A percentile compares a stretch with the other conserved stretches of the same genome.
phyloP scores from a whole-genome alignment of 345 rosid species.

The Cardamine occulta region DNA sequence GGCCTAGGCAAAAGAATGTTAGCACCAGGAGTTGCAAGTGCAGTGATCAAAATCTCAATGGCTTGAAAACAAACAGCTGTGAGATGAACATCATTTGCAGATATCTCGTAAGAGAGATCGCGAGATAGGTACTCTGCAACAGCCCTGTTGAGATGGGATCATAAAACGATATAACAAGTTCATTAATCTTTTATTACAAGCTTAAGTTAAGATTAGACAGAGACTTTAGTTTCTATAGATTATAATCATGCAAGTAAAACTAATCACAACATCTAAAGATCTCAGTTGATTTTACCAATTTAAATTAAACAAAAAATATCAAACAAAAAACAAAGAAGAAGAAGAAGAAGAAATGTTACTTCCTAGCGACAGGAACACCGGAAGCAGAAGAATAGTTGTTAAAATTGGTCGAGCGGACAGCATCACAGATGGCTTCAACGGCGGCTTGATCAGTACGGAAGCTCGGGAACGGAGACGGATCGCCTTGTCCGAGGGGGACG shows the following conservation, averaged over 20 bases:
- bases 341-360: slow-evolving; percentile 16
- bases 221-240: too few relatives aligned
- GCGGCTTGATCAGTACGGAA: slow-evolving; percentile 38
- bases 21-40: slow-evolving; percentile 62
- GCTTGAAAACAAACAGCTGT: slow-evolving; percentile 67
- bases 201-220: neutral
- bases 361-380: slow-evolving; percentile 36
- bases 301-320: neutral
- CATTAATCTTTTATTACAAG: neutral
- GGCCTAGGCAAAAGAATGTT: slow-evolving; percentile 70
- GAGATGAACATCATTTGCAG: slow-evolving; percentile 55
- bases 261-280: neutral
- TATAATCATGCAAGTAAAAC: neutral
- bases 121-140: slow-evolving; percentile 60
- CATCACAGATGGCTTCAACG: slow-evolving; percentile 34
- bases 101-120: slow-evolving; percentile 60
- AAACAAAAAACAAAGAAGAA: neutral
- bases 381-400: slow-evolving; percentile 33
- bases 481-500: slow-evolving; percentile 39
- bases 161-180: neutral
- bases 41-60: slow-evolving; percentile 51
- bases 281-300: neutral
- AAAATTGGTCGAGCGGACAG: slow-evolving; percentile 35
- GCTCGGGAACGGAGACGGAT: slow-evolving; percentile 41
- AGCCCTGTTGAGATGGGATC: slow-evolving; percentile 43